Conservation (phyloP, 768 basidiomycete species). For the Kwoniella sp. region DNA sequence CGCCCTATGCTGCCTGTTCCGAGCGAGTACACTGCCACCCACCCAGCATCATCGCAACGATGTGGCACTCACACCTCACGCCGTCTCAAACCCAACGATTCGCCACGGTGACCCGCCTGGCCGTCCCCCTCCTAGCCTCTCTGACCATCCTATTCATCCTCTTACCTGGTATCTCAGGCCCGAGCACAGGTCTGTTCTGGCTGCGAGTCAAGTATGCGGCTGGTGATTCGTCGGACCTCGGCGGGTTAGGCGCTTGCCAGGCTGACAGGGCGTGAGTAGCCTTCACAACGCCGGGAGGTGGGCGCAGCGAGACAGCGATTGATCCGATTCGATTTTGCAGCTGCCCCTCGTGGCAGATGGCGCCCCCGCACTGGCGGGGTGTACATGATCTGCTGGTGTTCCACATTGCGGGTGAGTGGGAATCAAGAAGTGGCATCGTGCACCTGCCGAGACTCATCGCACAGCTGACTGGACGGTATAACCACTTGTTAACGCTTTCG, state of each 20-base stretch:
- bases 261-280: slow-evolving; percentile 2
- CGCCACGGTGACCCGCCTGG: background rate
- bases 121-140: slow-evolving; percentile 3
- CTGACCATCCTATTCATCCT: slow-evolving; percentile 16
- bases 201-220: slow-evolving; percentile 2
- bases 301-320: too few relatives aligned
- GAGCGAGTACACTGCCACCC: too few relatives aligned
- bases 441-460: background rate
- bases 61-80: background rate
- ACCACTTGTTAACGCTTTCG: background rate
- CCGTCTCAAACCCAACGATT: background rate
- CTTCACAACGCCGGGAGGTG: too few relatives aligned
- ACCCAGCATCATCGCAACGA: too few relatives aligned
- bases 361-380: background rate
- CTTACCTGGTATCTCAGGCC: slow-evolving; percentile 11
- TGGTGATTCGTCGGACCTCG: slow-evolving; percentile 4
- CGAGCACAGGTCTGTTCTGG: slow-evolving; percentile 11
- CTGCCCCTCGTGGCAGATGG: too few relatives aligned
- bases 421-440: background rate
- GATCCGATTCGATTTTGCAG: too few relatives aligned
- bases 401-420: slow-evolving; percentile 10
- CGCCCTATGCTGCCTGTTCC: too few relatives aligned
- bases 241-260: slow-evolving; percentile 13
- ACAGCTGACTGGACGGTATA: background rate
- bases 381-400: slow-evolving; percentile 1